Base-by-base conservation (phyloP, 768 basidiomycete species). In the Roridomyces roridus region DNA sequence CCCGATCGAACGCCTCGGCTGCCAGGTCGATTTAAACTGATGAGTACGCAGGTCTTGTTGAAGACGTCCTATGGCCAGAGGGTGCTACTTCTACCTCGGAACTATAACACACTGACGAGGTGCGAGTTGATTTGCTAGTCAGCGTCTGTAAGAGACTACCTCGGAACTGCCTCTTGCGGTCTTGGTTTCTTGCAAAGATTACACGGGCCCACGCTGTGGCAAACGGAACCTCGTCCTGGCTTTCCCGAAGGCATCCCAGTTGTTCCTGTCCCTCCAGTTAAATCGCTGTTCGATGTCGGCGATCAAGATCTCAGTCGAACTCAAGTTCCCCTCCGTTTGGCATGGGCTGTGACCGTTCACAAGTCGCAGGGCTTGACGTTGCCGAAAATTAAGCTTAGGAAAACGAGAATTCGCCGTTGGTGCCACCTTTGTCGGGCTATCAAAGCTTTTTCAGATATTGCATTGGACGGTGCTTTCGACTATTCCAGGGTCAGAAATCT, bases 291-390 rank as follows among this genome's bases (percentile, higher is more conserved):
- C 26, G 50, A 62, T 17, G 11, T 28, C 12, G 26, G 45, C 8
- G 56, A 50, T 20, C 47, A 47, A 44, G 15, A 35, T 18, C 23
- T 29, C 36, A 20, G 41, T 9, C 57, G 48, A 24, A 48, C 40
- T 21, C 53, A 85, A 81, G 57, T 86, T 1, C 83, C 85, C 0
- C 65, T 89, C 2, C 82, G 85, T 37, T 78, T 88, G 0, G 84
- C 88, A 0, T 89, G 86, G 87, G 87, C 87, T 0, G 86, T 88
- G 78, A 82, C 83, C 3, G 88, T 90, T 48, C 88, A 89, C 71
- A 90, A 90, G 70, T 83, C 81, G 51, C 88, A 89, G 64, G 88
- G 88, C 5, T 87, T 88, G 68, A 89, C 88, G 0, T 78, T 90
- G 47, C 29, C 29, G 29, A 31, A 80, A 85, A 29, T 89, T 51